Conservation (phyloP, 352 stramenopile species). For the Phytophthora syringae region DNA sequence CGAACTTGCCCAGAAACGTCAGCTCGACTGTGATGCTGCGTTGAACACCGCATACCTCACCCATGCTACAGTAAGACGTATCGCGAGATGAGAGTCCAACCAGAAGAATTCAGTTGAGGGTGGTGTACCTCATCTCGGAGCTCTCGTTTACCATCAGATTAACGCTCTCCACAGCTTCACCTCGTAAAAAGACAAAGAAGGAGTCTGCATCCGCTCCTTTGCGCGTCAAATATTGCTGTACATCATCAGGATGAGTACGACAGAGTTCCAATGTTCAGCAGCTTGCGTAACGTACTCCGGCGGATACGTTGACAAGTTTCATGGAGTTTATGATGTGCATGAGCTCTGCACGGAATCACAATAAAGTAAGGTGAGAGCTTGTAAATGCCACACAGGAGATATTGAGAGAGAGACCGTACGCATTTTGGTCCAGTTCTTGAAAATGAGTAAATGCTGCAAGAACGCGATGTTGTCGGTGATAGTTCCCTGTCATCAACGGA, state of each 20-base stretch:
- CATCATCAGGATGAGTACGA: neutral
- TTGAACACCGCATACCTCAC: constrained; percentile 64
- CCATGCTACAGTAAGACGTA: constrained; percentile 36
- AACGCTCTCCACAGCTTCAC: constrained; percentile 74
- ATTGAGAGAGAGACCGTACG: constrained; percentile 52
- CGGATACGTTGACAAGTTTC: constrained; percentile 71
- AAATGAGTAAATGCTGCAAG: constrained; percentile 80
- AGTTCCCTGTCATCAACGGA: constrained; percentile 45
- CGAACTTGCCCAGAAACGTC: constrained; percentile 81
- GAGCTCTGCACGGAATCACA: constrained; percentile 50
- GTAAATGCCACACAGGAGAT: too few species aligned
- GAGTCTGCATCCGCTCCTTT: constrained; percentile 80
- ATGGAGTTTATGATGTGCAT: constrained; percentile 89
- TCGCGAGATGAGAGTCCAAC: neutral
- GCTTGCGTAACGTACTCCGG: constrained; percentile 41
- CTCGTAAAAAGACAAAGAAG: constrained; percentile 79
- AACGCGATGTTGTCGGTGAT: constrained; percentile 89
- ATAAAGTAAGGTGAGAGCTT: neutral
- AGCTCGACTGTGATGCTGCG: constrained; percentile 78
- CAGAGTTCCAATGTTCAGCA: constrained; percentile 10
- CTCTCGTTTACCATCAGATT: constrained; percentile 70
- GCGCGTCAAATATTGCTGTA: constrained; percentile 79
- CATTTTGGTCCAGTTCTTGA: constrained; percentile 86
- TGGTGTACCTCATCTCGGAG: constrained; percentile 58
- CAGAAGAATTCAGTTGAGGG: neutral